Percentiles rank a stretch among this genome's conserved stretches.
Evolutionary conservation across 352 stramenopile species (phyloP).

Genomic region (Globisporangium nagaii): DNA sequence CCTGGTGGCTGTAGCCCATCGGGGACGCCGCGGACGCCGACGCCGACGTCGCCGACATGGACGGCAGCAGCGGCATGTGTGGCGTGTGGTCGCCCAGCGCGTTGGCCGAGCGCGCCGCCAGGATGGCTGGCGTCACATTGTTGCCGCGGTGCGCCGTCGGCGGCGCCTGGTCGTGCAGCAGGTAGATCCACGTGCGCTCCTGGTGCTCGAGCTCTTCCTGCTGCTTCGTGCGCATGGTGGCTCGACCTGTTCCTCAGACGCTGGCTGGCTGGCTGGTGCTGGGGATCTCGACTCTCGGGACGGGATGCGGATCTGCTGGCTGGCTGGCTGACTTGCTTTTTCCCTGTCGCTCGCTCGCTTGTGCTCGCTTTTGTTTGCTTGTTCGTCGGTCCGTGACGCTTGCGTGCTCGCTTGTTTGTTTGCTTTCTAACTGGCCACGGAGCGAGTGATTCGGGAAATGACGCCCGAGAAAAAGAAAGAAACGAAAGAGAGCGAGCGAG

Average conservation of each 20-base stretch:
- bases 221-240: constrained; percentile 15
- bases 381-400: background rate
- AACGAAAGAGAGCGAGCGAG: background rate
- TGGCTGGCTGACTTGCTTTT: background rate
- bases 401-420: background rate
- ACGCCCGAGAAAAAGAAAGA: constrained; percentile 2
- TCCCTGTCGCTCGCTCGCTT: background rate
- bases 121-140: constrained; percentile 12
- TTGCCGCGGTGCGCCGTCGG: constrained; percentile 3
- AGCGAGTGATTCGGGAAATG: constrained; percentile 11
- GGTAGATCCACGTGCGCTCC: constrained; percentile 17
- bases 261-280: background rate
- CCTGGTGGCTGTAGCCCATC: background rate
- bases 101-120: constrained; percentile 8
- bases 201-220: constrained; percentile 12
- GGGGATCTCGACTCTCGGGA: too few relatives aligned
- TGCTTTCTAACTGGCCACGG: background rate
- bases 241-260: constrained; percentile 2
- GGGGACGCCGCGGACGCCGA: too few relatives aligned
- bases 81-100: constrained; percentile 6
- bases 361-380: background rate
- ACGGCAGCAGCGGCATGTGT: constrained; percentile 6
- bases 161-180: constrained; percentile 14
- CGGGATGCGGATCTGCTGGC: background rate
- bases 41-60: constrained; percentile 2